A percentile compares a stretch with the other conserved stretches of the same genome.
These are phyloP conservation scores for Diatrype stigma DNA, from an alignment of 2,329 filamentous ascomycete genomes.

Conservation along the genomic window DNA sequence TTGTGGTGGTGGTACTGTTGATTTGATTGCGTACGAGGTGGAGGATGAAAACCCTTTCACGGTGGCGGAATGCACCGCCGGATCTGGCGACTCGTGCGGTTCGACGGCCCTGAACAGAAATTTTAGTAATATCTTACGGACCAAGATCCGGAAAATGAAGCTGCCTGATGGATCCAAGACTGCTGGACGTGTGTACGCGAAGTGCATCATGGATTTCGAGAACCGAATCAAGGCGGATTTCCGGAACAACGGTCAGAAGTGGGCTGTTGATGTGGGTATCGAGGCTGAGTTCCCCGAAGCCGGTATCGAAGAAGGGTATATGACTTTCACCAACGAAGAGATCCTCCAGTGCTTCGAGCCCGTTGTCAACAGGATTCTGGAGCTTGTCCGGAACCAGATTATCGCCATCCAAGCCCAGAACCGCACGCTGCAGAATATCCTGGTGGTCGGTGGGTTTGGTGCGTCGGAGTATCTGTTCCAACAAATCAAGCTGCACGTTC, in stretches of 20 bases:
- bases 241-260: slow-evolving; percentile 98
- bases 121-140: slow-evolving; percentile 95
- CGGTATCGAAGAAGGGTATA: slow-evolving; percentile 97
- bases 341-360: slow-evolving; percentile 99
- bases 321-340: slow-evolving; percentile 99
- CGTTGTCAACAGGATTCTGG: slow-evolving; percentile 93
- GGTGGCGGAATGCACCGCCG: slow-evolving; percentile 93
- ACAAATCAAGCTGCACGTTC: slow-evolving; percentile 97
- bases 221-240: slow-evolving; percentile 99
- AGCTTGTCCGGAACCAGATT: slow-evolving; percentile 95
- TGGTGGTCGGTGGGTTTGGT: slow-evolving; percentile 97
- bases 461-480: slow-evolving; percentile 99
- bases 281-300: slow-evolving; percentile 97
- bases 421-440: slow-evolving; percentile 85
- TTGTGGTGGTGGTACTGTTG: slow-evolving; percentile 96
- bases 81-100: slow-evolving; percentile 94
- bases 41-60: slow-evolving; percentile 97
- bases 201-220: slow-evolving; percentile 99
- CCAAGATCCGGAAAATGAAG: slow-evolving; percentile 99
- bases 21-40: slow-evolving; percentile 98
- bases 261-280: slow-evolving; percentile 97
- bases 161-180: slow-evolving; percentile 94
- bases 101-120: slow-evolving; percentile 98
- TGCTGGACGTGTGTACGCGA: slow-evolving; percentile 96
- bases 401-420: slow-evolving; percentile 99